Conservation (phyloP, 495 filamentous ascomycete genomes). For the Aspergillus cavernicola region DNA sequence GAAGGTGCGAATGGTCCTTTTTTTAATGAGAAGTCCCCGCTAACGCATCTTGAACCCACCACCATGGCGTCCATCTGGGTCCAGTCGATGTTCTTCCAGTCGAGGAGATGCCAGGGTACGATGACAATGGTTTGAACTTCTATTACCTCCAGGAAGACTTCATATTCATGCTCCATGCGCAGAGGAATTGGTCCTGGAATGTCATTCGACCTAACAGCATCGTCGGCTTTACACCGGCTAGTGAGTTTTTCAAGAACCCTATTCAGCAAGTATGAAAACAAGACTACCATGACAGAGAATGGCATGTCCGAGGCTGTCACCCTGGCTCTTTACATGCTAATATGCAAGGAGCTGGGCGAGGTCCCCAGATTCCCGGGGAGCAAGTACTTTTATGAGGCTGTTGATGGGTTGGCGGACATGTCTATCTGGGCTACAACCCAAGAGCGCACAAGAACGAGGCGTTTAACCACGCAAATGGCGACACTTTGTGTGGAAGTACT, state of each 20-base stretch:
- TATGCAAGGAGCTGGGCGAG: conserved; percentile 23
- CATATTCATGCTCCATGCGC: conserved; percentile 16
- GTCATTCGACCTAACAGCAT: conserved; percentile 31
- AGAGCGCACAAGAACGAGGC: conserved; percentile 21
- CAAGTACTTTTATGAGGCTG: conserved; percentile 23
- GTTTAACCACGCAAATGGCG: conserved; percentile 29
- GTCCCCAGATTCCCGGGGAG: conserved; percentile 19
- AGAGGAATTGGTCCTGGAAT: conserved; percentile 27
- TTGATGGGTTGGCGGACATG: conserved; percentile 25
- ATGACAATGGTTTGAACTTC: conserved; percentile 28
- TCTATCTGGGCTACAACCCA: conserved; percentile 18
- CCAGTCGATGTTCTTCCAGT: conserved; percentile 23
- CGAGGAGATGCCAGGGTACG: conserved; percentile 24
- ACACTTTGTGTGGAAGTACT: too few relatives aligned
- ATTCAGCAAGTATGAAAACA: too few relatives aligned
- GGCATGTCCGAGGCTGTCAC: conserved; percentile 29
- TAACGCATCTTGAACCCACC: background rate
- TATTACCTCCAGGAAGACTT: conserved; percentile 34
- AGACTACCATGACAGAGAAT: conserved; percentile 14
- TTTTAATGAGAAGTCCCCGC: too few relatives aligned
- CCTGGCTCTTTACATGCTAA: conserved; percentile 25
- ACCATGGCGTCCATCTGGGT: conserved; percentile 30
- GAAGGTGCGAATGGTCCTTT: background rate
- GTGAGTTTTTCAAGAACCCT: too few relatives aligned
- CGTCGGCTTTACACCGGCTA: conserved; percentile 15